Evolutionary conservation across 1,139 yeast species (phyloP), one percentile per base, ranked within the genome.

Genomic region (Candida glucosophila): DNA sequence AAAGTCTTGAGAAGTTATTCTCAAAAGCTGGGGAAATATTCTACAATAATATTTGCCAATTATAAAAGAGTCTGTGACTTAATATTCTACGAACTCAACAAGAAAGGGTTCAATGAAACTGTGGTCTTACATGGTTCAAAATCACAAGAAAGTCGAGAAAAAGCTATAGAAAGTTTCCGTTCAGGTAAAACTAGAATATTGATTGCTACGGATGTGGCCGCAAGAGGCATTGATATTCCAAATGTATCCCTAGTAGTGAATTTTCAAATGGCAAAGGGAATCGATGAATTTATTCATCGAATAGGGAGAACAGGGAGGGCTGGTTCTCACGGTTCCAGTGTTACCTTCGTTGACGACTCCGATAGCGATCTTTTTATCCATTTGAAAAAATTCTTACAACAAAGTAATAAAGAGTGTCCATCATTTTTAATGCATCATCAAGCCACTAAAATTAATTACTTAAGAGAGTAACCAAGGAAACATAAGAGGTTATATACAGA

Each of bases 281-380:
- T 85, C 26, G 95, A 86, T 34, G 88, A 81, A 34, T 90, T 86
- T 42, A 73, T 90, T 16, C 98, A 90, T 51, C 67, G 97, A 44
- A 81, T 90, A 29, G 98, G 98, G 27, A 75, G 98, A 52, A 90
- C 98, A 1, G 98, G 97, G 17, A 71, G 98, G 47, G 96, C 96
- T 0, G 97, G 96, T 1, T 73, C 72, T 26, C 49, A 49, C 5
- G 97, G 98, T 26, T 59, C 67, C 5, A 80, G 95, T 9, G 58
- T 75, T 15, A 78, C 96, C 0, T 81, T 83, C 38, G 41, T 82
- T 19, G 76, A 69, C 24, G 65, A 66, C 6, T 68, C 67, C 13
- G 90, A 83, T 42, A 47, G 54, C 3, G 73, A 59, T 0, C 52
- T 75, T 2, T 61, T 77, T 29, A 47, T 49, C 24, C 77, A 71